Base-by-base conservation (phyloP, 768 basidiomycete genomes). In the Tephrocybe sp. region DNA sequence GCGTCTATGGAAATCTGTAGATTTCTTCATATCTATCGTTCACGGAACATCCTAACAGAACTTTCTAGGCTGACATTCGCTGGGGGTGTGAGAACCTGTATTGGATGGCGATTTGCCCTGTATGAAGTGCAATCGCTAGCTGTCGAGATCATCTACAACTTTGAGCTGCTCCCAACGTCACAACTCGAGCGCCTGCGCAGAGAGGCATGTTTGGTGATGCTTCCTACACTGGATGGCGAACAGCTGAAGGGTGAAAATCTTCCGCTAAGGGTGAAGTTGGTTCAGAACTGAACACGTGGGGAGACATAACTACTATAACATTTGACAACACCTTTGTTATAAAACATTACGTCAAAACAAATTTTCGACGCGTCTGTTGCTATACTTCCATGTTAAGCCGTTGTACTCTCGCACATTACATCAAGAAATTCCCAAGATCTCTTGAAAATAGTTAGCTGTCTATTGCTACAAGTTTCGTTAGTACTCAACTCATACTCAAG, bases 91-190 rank as follows among this genome's bases (percentile, higher is more conserved):
- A 63, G 76, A 24, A 64, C 73, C 0, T 79, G 76, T 60, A 74
- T 79, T 31, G 77, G 76, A 18, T 79, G 76, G 75, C 62, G 74
- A 49, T 79, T 79, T 51, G 77, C 77, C 4, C 49, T 84, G 1
- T 72, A 75, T 49, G 84, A 87, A 61, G 65, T 84, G 28, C 78
- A 83, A 56, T 64, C 76, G 1, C 74, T 86, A 54, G 69, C 84
- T 4, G 73, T 80, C 5, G 83, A 84, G 59, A 73, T 82, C 30
- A 64, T 85, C 52, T 73, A 75, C 41, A 79, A 81, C 61, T 85
- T 86, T 52, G 76, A 83, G 56, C 72, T 86, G 27, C 59, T 72
- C 51, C 71, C 62, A 4, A 75, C 72, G 1, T 69, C 70, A 15
- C 71, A 73, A 18, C 59, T 75, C 16, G 60, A 64, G 4, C 61